A percentile compares a stretch with the other conserved stretches of the same genome.
These are phyloP conservation scores for Gymnopilus junonius DNA, from an alignment of 768 basidiomycete genomes.

Conservation along the genomic window DNA sequence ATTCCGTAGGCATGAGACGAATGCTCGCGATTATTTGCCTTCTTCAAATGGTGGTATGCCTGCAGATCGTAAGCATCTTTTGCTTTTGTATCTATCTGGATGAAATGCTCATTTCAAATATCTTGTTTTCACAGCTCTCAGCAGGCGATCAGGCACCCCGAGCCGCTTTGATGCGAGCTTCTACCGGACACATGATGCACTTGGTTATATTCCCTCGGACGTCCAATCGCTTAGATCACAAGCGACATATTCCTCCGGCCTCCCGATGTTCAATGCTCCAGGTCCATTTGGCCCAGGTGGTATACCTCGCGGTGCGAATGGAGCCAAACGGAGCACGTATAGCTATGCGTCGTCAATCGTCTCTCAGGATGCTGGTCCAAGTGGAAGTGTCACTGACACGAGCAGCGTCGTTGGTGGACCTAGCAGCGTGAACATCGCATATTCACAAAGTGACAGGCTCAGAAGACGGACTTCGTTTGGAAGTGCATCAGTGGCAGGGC, in stretches of 20 bases:
- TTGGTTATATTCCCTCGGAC: conserved; percentile 94
- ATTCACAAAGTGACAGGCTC: conserved; percentile 90
- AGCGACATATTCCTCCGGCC: conserved; percentile 91
- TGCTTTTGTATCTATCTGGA: not conserved
- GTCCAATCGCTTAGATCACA: conserved; percentile 96
- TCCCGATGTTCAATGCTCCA: conserved; percentile 79
- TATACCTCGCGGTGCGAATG: conserved; percentile 63
- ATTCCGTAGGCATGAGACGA: conserved; percentile 92
- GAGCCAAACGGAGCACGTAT: conserved; percentile 77
- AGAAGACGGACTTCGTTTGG: conserved; percentile 76
- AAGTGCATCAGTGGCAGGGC: conserved; percentile 68
- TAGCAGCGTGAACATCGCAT: conserved; percentile 67
- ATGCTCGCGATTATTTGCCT: conserved; percentile 78
- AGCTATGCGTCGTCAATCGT: conserved; percentile 91
- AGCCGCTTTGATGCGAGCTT: conserved; percentile 96
- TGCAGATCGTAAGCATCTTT: conserved; percentile 52
- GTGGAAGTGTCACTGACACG: conserved; percentile 47
- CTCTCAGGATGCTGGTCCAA: conserved; percentile 85
- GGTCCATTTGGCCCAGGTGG: conserved; percentile 68
- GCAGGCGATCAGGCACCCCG: conserved; percentile 83
- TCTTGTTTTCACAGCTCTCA: conserved; percentile 35
- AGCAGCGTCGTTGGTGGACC: conserved; percentile 57
- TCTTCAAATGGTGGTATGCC: conserved; percentile 42
- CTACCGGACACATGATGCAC: conserved; percentile 93
- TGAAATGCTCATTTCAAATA: conserved; percentile 1